Percentiles rank a stretch among this genome's conserved stretches.
Evolutionary conservation across 2,329 filamentous ascomycete species (phyloP).

Genomic region (Coniella lustricola): DNA sequence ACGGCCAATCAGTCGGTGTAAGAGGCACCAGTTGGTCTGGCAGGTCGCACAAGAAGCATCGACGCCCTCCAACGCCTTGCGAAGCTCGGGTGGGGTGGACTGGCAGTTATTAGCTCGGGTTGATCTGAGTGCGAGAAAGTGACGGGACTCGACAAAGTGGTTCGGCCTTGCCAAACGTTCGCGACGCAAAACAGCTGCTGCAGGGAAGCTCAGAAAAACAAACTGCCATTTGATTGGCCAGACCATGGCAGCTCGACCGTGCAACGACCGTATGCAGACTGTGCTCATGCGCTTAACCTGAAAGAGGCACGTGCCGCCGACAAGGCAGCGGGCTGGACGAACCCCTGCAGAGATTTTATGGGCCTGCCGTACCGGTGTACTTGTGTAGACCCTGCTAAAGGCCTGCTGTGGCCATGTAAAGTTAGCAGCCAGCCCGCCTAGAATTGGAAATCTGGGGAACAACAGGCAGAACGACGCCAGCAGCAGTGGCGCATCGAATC

Average conservation of each 20-base stretch:
- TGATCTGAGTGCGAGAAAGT: not conserved
- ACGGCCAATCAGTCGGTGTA: no score
- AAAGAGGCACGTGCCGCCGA: no score
- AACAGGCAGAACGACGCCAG: not conserved
- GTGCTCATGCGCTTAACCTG: no score
- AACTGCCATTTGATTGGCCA: constrained; percentile 8
- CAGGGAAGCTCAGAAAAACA: constrained; percentile 3
- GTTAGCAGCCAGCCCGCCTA: no score
- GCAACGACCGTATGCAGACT: no score
- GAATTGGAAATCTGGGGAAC: constrained; percentile 11
- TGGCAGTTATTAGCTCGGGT: not conserved
- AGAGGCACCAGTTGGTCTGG: not conserved
- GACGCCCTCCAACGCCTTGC: not conserved
- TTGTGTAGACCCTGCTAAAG: no score
- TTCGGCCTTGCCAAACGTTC: not conserved
- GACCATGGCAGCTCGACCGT: no score
- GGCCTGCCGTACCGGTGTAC: not conserved
- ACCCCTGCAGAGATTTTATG: constrained; percentile 6
- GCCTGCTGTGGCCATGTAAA: no score
- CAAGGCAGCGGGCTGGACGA: not conserved
- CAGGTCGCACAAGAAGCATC: not conserved
- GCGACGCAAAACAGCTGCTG: constrained; percentile 6
- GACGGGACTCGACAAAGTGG: not conserved
- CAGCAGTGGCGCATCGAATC: not conserved
- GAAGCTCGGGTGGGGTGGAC: not conserved